Base-by-base conservation (phyloP, 2,329 filamentous ascomycete genomes). In the Chaetomiaceae sp. region DNA sequence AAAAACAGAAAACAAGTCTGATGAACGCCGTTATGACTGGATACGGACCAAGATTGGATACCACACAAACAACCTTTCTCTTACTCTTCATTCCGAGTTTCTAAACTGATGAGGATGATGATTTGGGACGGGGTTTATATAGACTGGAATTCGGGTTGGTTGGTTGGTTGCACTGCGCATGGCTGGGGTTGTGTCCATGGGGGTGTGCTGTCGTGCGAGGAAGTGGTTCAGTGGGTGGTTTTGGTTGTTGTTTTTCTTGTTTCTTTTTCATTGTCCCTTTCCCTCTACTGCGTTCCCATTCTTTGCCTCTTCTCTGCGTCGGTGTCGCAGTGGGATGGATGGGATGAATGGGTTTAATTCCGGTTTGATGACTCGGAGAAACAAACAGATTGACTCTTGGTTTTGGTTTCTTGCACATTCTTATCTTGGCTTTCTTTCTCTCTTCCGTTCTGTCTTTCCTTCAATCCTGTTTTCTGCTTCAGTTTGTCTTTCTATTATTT, bases 231-330 rank as follows among this genome's bases (percentile, higher is more conserved):
- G n/a, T n/a, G n/a, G n/a, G n/a, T n/a, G n/a, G 17, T 20, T 17
- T 36, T 42, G 11, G 7, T 34, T 25, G 3, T 20, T 23, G 36
- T 14, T n/a, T 54, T 43, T 43, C 36, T 45, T 17, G 12, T 38
- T 15, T 40, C 15, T 12, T n/a, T 38, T 44, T 31, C 39, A n/a
- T 45, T 45, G 45, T 44, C 48, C 39, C 44, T 23, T 48, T 52
- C 29, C 11, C 17, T 49, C 29, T 43, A n/a, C n/a, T n/a, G n/a
- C n/a, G n/a, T n/a, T n/a, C n/a, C n/a, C n/a, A n/a, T 51, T 27
- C 33, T 54, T 34, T 53, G n/a, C 51, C 46, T 46, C 19, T 37
- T 25, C 40, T 47, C 43, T 57, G 47, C 51, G 27, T 45, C 29
- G 40, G 44, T 20, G 44, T 51, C 40, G 42, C 43, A 40, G 42